phyloP scores from a whole-genome alignment of 2,329 filamentous ascomycete species.

The Neonectria magnoliae region DNA sequence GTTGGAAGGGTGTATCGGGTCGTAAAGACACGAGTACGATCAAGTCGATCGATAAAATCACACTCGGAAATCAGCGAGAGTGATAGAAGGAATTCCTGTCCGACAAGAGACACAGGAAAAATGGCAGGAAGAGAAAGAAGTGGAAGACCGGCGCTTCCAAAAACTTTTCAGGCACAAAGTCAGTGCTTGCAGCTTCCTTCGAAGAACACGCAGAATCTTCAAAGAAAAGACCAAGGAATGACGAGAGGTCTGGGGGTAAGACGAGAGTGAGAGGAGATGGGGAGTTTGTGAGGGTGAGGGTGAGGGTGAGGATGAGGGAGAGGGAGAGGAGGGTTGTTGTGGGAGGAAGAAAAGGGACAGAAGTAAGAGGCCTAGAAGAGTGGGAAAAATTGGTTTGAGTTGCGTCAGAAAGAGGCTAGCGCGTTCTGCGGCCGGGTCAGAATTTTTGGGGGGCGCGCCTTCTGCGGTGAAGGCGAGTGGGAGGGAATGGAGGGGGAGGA shows the following conservation, averaged over 20 bases:
- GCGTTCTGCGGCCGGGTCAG: slow-evolving; percentile 35
- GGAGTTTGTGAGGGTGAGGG: slow-evolving; percentile 44
- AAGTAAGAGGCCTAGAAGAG: slow-evolving; percentile 46
- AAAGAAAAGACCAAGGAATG: slow-evolving; percentile 59
- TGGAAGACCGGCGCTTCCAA: slow-evolving; percentile 48
- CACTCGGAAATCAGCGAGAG: slow-evolving; percentile 45
- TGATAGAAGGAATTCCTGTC: slow-evolving; percentile 44
- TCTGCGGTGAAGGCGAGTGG: slow-evolving; percentile 41
- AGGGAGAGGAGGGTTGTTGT: slow-evolving; percentile 47
- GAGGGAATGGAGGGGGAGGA: slow-evolving; percentile 36
- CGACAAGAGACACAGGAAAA: slow-evolving; percentile 45
- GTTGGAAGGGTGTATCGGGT: slow-evolving; percentile 32
- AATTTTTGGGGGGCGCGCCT: slow-evolving; percentile 42
- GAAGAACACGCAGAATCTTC: slow-evolving; percentile 57
- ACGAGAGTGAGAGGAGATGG: slow-evolving; percentile 45
- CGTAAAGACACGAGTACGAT: slow-evolving; percentile 34
- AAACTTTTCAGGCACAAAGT: slow-evolving; percentile 45
- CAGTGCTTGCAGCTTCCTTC: slow-evolving; percentile 50
- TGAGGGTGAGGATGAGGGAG: slow-evolving; percentile 45
- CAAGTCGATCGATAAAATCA: slow-evolving; percentile 35
- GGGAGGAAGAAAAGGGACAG: slow-evolving; percentile 47
- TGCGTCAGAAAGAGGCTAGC: slow-evolving; percentile 47
- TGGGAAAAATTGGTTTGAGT: slow-evolving; percentile 48
- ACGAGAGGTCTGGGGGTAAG: slow-evolving; percentile 46
- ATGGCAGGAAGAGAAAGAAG: slow-evolving; percentile 43